Base-by-base conservation (phyloP, 768 basidiomycete species). In the Tylopilus rubrobrunneus region DNA sequence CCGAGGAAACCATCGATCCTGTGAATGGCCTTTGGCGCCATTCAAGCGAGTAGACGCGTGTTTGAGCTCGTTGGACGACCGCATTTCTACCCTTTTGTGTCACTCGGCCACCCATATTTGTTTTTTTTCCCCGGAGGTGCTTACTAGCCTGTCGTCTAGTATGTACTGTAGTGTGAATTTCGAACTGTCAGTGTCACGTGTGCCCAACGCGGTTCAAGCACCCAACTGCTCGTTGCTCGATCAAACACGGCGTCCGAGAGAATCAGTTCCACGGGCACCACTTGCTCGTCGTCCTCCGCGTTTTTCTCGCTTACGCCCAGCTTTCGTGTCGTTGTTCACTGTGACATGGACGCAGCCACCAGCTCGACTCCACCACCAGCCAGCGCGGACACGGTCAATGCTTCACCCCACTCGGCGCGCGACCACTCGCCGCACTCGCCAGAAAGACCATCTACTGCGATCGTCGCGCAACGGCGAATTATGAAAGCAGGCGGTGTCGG, bases 381-480 rank as follows among this genome's bases (percentile, higher is more conserved):
- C 28, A 48, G 76, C 62, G 70, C 62, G 52, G 77, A 81, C 61
- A 69, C 64, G 27, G 76, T 67, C 62, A 73, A 78, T 56, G 73
- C 74, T 12, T 70, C 75, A 44, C 63, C 73, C 25, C 74, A 78
- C 14, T 73, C 73, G 59, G 67, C 79, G 27, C 76, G 78, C 63
- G 79, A 81, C 66, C 81, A 78, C 10, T 76, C 79, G 31, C 61
- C 79, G 19, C 76, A 71, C 53, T 79, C 83, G 7, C 80, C 80
- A 34, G 81, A 82, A 67, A 79, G 79, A 58, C 73, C 70, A 51
- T 75, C 76, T 56, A 62, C 70, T 23, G 65, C 74, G 7, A 60
- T 71, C 45, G 57, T 66, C 25, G 62, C 68, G 56, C 67, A 64
- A 57, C 59, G 66, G n/a, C 58, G 55, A 53, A 65, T 62, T 41